Base-by-base conservation (phyloP, 306 rosid species). In the Sindora glabra region DNA sequence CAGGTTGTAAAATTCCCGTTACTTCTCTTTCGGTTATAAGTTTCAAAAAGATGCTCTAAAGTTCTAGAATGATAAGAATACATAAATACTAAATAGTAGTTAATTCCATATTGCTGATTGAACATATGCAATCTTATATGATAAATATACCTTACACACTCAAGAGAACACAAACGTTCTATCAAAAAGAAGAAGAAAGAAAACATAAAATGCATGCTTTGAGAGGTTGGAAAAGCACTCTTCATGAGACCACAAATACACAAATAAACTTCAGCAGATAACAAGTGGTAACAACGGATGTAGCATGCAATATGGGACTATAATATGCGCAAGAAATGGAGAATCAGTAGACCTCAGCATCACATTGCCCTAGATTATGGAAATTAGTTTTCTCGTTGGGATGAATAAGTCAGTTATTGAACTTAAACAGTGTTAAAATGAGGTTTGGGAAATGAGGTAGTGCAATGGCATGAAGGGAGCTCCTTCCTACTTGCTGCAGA, bases 1-100 rank as follows among this genome's bases (percentile, higher is more conserved):
- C 39, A 49, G 37, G 36, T 41, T 56, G n/a, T 60, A 50, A 37
- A 44, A 30, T 23, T 51, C 13, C 29, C 41, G 16, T n/a, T 13
- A 10, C n/a, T 15, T 24, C 66, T 25, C 62, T 48, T 47, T 22
- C 48, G 9, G 46, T 41, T 37, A 46, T 56, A 53, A 64, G 13
- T 13, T 64, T 33, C 14, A 29, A 22, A 25, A 16, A 10, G 25
- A 21, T 29, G 5, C 29, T 36, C 33, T 6, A 15, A 26, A 47
- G 61, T 47, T 40, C 39, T 45, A 34, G 5, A 42, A 52, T 24
- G 56, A 48, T 41, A 21, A 25, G 24, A 52, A 12, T 15, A 62
- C 21, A 67, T 15, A 23, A 67, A 56, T 15, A 19, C 58, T 24
- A 50, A 46, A 40, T 6, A 57, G 60, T 52, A 51, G 57, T 37